Evolutionary conservation across 2,329 filamentous ascomycete genomes (phyloP), one percentile per base, ranked within the genome.

Genomic region (Colletotrichum shisoi): DNA sequence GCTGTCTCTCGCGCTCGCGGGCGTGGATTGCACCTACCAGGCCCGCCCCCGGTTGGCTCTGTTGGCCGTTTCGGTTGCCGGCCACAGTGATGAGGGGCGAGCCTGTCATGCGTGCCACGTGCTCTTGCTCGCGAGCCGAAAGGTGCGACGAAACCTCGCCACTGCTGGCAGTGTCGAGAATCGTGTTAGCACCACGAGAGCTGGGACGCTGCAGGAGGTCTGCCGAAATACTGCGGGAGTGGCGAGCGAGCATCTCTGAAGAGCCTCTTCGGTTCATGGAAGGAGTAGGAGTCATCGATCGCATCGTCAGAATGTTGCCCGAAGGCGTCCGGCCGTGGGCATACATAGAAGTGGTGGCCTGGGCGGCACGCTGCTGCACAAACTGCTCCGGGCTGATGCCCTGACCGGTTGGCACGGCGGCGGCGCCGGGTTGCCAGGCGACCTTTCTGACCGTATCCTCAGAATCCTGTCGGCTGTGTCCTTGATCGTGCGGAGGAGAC

Each of bases 81-180:
- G 63, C 85, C 75, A 96, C 81, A 66, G 86, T 88, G 72, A 96
- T 85, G 57, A 96, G 81, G 0, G 93, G 91, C 0, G 88, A 89
- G 1, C 91, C 91, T 0, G 93, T 96, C 71, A 92, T 83, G 44
- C 91, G 87, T 11, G 93, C 91, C n/a, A 96, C 85, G 71, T 96
- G 90, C 78, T 96, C 92, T 76, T 96, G 93, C 77, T 97, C 93
- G 17, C 91, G 87, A 19, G 93, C 93, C 21, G 91, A 93, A n/a
- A 97, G 82, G 64, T 89, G 86, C 0, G 85, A 83, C 27, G 73
- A 81, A 52, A 73, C 58, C 31, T 80, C 78, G 3, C 78, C 77
- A 5, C 71, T 73, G 54, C 72, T 75, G 40, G 84, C 78, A 70
- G 87, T 83, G 56, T 80, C 79, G 37, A 90, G 77, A 63, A 85